A percentile compares a stretch with the other conserved stretches of the same genome.
Conservation (phyloP, 768 basidiomycete species). For the Hortiboletus flavorubellus region DNA sequence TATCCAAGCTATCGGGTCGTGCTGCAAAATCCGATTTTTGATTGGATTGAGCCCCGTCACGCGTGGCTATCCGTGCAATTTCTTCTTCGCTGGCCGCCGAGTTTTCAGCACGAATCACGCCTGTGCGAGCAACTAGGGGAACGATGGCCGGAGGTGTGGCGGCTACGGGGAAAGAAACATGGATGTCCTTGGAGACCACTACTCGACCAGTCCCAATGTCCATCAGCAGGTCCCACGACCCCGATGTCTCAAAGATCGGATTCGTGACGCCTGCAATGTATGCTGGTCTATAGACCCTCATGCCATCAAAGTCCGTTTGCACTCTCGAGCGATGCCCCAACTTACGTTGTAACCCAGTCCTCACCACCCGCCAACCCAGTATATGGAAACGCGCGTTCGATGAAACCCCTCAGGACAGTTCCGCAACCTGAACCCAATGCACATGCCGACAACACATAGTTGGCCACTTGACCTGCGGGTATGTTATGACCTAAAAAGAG, state of each 20-base stretch:
- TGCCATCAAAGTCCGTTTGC: slow-evolving; percentile 2
- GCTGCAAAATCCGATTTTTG: slow-evolving; percentile 52
- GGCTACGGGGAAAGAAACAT: slow-evolving; percentile 48
- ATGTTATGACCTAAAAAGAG: slow-evolving; percentile 90
- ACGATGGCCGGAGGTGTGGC: slow-evolving; percentile 39
- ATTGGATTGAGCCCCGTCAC: slow-evolving; percentile 49
- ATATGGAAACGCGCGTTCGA: slow-evolving; percentile 92
- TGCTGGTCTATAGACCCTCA: slow-evolving; percentile 57
- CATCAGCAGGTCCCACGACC: slow-evolving; percentile 90
- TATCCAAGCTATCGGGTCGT: slow-evolving; percentile 67
- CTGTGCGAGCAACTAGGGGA: slow-evolving; percentile 52
- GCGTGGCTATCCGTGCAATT: slow-evolving; percentile 48
- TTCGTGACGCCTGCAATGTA: slow-evolving; percentile 98
- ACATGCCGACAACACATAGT: slow-evolving; percentile 91
- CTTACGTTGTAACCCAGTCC: slow-evolving; percentile 87
- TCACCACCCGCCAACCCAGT: slow-evolving; percentile 86
- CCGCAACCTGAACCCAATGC: slow-evolving; percentile 92
- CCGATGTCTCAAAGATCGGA: slow-evolving; percentile 87
- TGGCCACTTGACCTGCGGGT: slow-evolving; percentile 87
- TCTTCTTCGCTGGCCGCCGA: slow-evolving; percentile 69
- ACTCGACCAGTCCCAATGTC: slow-evolving; percentile 87
- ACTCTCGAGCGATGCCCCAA: slow-evolving; percentile 8
- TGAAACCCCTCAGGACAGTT: slow-evolving; percentile 76
- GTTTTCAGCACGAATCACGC: slow-evolving; percentile 62
- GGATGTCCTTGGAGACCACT: slow-evolving; percentile 84